Base-by-base conservation (phyloP, 306 rosid genomes). In the Pterocarpus macrocarpus region DNA sequence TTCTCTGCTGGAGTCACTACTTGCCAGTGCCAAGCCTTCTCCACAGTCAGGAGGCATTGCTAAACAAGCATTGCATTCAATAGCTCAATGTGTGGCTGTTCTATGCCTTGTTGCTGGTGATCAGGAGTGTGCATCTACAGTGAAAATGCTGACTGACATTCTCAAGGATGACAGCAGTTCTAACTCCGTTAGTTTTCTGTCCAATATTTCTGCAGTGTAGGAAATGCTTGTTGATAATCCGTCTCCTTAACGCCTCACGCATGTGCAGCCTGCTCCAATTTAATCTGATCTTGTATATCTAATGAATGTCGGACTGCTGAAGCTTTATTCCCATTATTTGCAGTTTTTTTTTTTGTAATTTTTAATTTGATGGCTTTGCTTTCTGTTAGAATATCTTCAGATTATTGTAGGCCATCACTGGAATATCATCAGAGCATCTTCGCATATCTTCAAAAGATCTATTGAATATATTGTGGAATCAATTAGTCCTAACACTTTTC, bases 101-200 rank as follows among this genome's bases (percentile, higher is more conserved):
- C 90, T 96, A 70, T 92, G 99, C 86, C 98, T 96, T 86, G 97
- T 97, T 50, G 98, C 99, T 53, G 98, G 98, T 85, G 97, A 91
- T 85, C 84, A 88, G 70, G 89, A 92, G 83, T 96, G 94, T 82
- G 90, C 95, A 66, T 86, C 97, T 66, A 96, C 99, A 12, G 99
- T 96, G 59, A 83, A 83, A 80, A 93, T 96, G 99, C 99, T 96
- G 47, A 90, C 98, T 2, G 89, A 90, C 89, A 96, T 96, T 67
- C 98, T 96, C 71, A 92, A 85, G 83, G 94, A 88, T 72, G 97
- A 90, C 86, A 81, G 88, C 86, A 88, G 86, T 88, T 84, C 93
- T 64, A 93, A 94, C 81, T 92, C 99, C 5, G 99, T 96, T 85
- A 79, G 90, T 69, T 41, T 52, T 52, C 11, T 38, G 53, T 43